A percentile compares a stretch with the other conserved stretches of the same genome.
These are phyloP conservation scores for Tritrichomonas foetus DNA, from an alignment of 208 protist species.

Conservation along the genomic window DNA sequence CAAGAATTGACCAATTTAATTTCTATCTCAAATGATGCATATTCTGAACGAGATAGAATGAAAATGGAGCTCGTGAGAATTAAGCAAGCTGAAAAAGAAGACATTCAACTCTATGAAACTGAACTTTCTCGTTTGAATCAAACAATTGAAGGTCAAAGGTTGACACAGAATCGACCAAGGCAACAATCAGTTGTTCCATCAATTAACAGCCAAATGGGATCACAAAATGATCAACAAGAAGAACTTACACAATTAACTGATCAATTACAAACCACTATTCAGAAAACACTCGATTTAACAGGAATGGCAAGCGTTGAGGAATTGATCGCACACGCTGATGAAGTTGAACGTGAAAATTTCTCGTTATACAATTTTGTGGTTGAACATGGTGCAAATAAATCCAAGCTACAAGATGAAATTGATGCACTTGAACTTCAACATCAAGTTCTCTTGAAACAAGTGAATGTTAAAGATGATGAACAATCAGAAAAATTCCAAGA, in stretches of 20 bases:
- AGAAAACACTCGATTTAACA: background rate
- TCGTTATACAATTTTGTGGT: slow-evolving; percentile 15
- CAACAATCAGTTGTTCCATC: background rate
- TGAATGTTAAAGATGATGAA: too few relatives aligned
- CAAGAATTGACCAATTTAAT: background rate
- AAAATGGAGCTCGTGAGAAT: background rate
- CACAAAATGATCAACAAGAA: background rate
- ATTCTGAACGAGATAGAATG: background rate
- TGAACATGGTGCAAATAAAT: background rate
- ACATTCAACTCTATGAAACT: background rate
- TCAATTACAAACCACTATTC: background rate
- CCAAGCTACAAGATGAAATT: background rate
- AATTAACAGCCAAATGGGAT: background rate
- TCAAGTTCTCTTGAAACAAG: too few relatives aligned
- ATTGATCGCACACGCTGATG: background rate
- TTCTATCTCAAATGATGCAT: background rate
- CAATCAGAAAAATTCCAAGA: too few relatives aligned
- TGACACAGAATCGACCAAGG: background rate
- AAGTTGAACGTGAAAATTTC: slow-evolving; percentile 5
- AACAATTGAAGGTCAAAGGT: background rate
- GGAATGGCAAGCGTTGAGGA: background rate
- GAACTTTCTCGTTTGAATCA: background rate
- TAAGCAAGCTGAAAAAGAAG: background rate
- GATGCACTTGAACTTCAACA: background rate
- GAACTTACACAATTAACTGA: background rate